phyloP scores from a whole-genome alignment of 1,139 yeast species.

The Geotrichum histeridarum region DNA sequence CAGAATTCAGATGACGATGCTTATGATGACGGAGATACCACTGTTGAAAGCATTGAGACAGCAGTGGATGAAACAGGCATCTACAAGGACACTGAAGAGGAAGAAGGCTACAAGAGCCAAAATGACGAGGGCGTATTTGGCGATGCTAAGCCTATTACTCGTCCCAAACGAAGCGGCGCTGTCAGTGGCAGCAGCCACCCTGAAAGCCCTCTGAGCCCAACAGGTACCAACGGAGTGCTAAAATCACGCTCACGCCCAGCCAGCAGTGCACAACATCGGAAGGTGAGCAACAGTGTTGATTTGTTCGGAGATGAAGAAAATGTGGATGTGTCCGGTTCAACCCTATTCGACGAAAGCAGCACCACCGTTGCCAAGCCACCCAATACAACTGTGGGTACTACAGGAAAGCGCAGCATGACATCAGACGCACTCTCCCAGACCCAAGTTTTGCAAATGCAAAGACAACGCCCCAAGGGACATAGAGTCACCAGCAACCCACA shows the following conservation, averaged over 20 bases:
- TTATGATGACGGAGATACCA: not conserved
- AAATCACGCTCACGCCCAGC: not conserved
- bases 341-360: not conserved
- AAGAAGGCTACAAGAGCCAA: not conserved
- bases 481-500: conserved; percentile 13
- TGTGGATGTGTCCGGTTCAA: not conserved
- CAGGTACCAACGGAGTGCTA: not conserved
- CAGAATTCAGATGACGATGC: conserved; percentile 15
- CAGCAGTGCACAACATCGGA: not conserved
- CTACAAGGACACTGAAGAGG: not conserved
- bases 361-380: not conserved
- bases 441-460: conserved; percentile 5
- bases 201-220: not conserved
- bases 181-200: not conserved
- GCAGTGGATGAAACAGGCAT: not conserved
- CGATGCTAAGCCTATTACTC: not conserved
- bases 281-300: not conserved
- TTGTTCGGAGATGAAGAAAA: not conserved
- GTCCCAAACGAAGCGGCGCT: not conserved
- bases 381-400: not conserved
- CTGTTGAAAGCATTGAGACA: not conserved
- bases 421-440: not conserved
- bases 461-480: conserved; percentile 9
- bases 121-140: not conserved
- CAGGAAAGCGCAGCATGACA: conserved; percentile 1